These are phyloP conservation scores for Aspergillus tamarii DNA, from an alignment of 2,329 filamentous ascomycete genomes.

Conservation along the genomic window DNA sequence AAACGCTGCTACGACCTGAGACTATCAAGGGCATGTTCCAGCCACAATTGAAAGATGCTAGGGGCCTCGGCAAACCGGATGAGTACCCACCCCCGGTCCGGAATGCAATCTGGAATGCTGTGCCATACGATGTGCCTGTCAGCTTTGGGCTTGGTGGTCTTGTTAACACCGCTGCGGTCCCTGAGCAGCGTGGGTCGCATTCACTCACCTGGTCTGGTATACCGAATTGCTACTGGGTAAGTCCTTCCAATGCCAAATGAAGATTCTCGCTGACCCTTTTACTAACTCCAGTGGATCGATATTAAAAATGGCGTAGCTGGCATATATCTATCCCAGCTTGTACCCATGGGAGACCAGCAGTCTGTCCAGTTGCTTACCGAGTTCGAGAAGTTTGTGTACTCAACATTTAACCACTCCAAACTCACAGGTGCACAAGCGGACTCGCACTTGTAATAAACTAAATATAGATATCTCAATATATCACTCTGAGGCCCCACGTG, in stretches of 20 bases:
- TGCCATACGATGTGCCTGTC: not conserved
- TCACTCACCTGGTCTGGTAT: conserved; percentile 11
- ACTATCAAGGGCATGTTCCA: conserved; percentile 9
- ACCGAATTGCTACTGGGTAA: conserved; percentile 13
- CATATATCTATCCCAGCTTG: conserved; percentile 9
- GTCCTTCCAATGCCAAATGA: not conserved
- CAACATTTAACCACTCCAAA: not conserved
- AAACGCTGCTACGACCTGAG: conserved; percentile 1
- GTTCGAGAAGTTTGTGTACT: conserved; percentile 8
- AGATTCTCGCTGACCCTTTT: not conserved
- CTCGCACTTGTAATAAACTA: too few species aligned
- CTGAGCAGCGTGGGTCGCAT: not conserved
- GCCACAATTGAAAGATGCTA: not conserved
- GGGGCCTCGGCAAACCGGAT: not conserved
- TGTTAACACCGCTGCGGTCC: conserved; percentile 2
- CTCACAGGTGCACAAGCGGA: fast-evolving
- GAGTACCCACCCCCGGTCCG: not conserved
- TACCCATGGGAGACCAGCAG: conserved; percentile 10
- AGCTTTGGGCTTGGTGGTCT: conserved; percentile 10
- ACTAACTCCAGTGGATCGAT: conserved; percentile 8
- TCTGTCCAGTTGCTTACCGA: conserved; percentile 7
- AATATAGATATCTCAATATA: too few species aligned
- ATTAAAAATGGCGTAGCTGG: conserved; percentile 9
- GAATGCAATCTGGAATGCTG: conserved; percentile 9
- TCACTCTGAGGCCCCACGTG: too few species aligned